Base-by-base conservation (phyloP, 2,329 filamentous ascomycete species). In the Didymellaceae sp. region DNA sequence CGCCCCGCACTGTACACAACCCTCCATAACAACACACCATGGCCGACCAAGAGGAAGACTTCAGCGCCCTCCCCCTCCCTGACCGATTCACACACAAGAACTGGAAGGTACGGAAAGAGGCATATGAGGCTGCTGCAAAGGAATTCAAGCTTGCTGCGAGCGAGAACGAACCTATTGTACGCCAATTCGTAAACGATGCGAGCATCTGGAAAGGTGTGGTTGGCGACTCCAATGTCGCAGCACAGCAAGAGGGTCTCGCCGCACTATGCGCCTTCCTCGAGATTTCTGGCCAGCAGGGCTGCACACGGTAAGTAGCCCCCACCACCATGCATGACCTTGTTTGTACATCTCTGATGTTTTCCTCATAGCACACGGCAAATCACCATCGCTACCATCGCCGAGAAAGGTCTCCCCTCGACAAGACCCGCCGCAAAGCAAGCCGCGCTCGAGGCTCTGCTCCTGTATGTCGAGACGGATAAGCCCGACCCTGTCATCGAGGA, bases 101-200 rank as follows among this genome's bases (percentile, higher is more conserved):
- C 68, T 99, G 94, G 94, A 99, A 99, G 82, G 92, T 96, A 32
- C 85, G 94, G 68, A 99, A 99, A 77, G 86, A 86, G 69, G 94
- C 87, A 44, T 99, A 97, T 72, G 94, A 99, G 80, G 91, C 94
- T 61, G 92, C 91, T 16, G 85, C 88, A 31, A 92, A 94, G 74
- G 84, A 87, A 61, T 97, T 99, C 73, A 87, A 91, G 70, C 80
- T 84, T 51, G 91, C 92, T 5, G 87, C 90, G 54, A 88, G 92
- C 75, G 93, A 97, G 71, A 83, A 86, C 62, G 89, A 95, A 70
- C 86, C 91, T 10, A 87, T 87, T 26, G 97, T 99, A 65, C 83
- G 86, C 62, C 91, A 93, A 1, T 99, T 97, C 67, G 76, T 94
- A 54, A 86, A 89, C 70, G 94, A 99, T 61, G 81, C 91, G 1